Evolutionary conservation across 2,329 filamentous ascomycete genomes (phyloP).

Genomic region (Penicillium olsonii): DNA sequence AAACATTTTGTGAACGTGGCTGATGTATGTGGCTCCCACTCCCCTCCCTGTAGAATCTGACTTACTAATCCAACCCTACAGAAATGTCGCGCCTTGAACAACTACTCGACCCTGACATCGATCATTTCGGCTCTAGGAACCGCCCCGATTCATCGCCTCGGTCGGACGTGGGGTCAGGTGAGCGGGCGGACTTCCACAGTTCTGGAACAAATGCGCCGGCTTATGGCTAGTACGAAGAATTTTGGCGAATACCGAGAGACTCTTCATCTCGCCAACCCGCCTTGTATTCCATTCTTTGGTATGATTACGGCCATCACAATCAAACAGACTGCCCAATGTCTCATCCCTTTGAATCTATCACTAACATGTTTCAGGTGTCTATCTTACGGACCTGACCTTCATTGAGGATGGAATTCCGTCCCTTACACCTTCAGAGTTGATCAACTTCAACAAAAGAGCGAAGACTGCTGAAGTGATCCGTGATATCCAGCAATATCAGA

Average conservation of each 20-base stretch:
- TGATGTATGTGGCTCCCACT: conserved; percentile 62
- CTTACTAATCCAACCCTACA: conserved; percentile 39
- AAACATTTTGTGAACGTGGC: conserved; percentile 97
- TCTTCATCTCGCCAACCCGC: conserved; percentile 87
- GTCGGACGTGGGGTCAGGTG: conserved; percentile 91
- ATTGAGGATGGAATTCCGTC: conserved; percentile 98
- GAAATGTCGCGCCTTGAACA: conserved; percentile 94
- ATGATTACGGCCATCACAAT: conserved; percentile 34
- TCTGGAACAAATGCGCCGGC: conserved; percentile 84
- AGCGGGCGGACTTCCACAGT: conserved; percentile 78
- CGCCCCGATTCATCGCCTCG: conserved; percentile 89
- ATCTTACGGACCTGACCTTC: conserved; percentile 94
- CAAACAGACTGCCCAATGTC: background rate
- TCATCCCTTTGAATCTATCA: conserved; percentile 11
- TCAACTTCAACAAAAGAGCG: conserved; percentile 97
- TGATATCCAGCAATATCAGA: conserved; percentile 98
- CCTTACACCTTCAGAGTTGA: conserved; percentile 91
- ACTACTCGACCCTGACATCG: conserved; percentile 95
- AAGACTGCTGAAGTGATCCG: conserved; percentile 98
- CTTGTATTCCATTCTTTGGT: conserved; percentile 98
- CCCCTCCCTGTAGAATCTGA: background rate
- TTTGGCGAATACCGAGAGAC: conserved; percentile 96
- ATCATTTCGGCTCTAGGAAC: conserved; percentile 96
- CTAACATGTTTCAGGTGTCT: conserved; percentile 68
- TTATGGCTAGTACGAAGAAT: conserved; percentile 98